phyloP scores from a whole-genome alignment of 78 protist genomes.

The Polysphondylium violaceum region DNA sequence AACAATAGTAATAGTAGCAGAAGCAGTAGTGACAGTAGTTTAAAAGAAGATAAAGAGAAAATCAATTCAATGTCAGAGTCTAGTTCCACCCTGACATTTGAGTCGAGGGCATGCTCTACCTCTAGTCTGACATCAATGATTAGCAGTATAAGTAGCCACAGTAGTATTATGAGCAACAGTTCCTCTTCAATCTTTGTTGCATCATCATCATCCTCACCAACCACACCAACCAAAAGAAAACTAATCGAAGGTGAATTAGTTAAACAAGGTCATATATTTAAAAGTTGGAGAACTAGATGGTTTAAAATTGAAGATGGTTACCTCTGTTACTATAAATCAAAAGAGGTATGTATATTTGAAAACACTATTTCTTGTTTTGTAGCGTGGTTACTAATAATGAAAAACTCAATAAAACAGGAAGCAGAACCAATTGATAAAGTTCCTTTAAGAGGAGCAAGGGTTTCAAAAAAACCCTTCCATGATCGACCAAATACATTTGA shows the following conservation, averaged over 20 bases:
- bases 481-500: constrained; percentile 61
- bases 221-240: constrained; percentile 13
- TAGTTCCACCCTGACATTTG: too few species aligned
- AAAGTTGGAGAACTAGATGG: constrained; percentile 60
- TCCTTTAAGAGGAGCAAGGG: constrained; percentile 60
- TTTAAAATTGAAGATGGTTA: constrained; percentile 47
- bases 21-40: not conserved
- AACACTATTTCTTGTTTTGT: too few species aligned
- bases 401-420: too few species aligned
- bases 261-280: constrained; percentile 54
- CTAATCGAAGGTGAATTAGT: constrained; percentile 50
- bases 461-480: constrained; percentile 69
- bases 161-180: not conserved
- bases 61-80: not conserved
- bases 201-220: constrained; percentile 10
- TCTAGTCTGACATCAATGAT: not conserved
- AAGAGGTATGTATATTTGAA: not conserved
- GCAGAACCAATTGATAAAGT: constrained; percentile 51
- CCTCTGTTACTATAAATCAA: constrained; percentile 47
- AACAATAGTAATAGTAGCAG: not conserved
- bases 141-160: not conserved
- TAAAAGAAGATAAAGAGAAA: constrained; percentile 2
- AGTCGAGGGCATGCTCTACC: too few species aligned
- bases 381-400: too few species aligned
- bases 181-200: not conserved